Evolutionary conservation across 495 filamentous ascomycete species (phyloP).

Genomic region (Xanthoparmelia taractica): DNA sequence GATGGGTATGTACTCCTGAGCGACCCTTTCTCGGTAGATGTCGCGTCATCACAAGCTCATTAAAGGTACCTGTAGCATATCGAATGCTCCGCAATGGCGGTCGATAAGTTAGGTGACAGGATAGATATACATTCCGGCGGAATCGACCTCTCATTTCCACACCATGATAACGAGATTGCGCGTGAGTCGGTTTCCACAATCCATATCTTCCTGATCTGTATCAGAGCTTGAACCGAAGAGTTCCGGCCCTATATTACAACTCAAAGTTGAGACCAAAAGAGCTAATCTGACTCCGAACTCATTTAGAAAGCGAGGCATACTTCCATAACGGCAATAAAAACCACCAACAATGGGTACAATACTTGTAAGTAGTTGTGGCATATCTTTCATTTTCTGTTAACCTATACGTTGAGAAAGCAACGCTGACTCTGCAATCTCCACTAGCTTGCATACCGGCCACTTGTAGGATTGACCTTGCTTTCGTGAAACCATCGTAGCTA

Average conservation of each 20-base stretch:
- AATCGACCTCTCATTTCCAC: slow-evolving; percentile 87
- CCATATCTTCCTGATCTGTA: not conserved
- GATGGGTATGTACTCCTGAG: slow-evolving; percentile 28
- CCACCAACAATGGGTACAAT: slow-evolving; percentile 79
- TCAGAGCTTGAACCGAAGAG: not conserved
- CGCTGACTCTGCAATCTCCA: not conserved
- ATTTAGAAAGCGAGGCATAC: slow-evolving; percentile 73
- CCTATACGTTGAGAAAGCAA: no score
- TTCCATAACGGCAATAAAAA: slow-evolving; percentile 40
- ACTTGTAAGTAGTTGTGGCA: slow-evolving; percentile 69
- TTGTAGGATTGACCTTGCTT: not conserved
- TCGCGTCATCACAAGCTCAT: not conserved
- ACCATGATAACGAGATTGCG: slow-evolving; percentile 94
- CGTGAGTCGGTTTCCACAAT: slow-evolving; percentile 27
- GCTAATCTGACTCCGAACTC: not conserved
- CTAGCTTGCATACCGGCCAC: not conserved
- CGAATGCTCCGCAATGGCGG: slow-evolving; percentile 96
- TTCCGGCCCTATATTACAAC: not conserved
- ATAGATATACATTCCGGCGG: slow-evolving; percentile 95
- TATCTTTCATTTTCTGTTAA: not conserved
- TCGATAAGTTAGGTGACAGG: slow-evolving; percentile 65
- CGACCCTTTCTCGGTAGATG: not conserved
- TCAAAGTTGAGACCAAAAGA: not conserved
- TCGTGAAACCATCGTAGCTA: not conserved
- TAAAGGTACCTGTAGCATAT: slow-evolving; percentile 63